Percentiles rank a stretch among this genome's conserved stretches.
Evolutionary conservation across 768 basidiomycete genomes (phyloP).

Genomic region (Termitomyces titanicus): DNA sequence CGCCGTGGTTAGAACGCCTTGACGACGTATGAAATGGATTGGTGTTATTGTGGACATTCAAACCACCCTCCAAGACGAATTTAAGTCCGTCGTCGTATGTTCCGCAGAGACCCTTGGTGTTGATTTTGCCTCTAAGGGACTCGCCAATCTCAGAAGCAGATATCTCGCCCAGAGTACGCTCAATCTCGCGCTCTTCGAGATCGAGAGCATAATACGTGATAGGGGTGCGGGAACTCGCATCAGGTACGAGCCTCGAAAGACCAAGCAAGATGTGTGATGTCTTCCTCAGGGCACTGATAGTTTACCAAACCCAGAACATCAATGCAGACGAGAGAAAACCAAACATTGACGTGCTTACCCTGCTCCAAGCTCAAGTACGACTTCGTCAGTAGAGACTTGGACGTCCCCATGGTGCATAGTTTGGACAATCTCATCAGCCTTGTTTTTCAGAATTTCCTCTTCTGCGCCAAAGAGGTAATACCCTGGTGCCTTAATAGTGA

Average conservation of each 20-base stretch:
- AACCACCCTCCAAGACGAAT: constrained; percentile 66
- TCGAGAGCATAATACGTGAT: constrained; percentile 92
- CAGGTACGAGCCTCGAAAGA: constrained; percentile 52
- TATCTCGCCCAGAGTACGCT: constrained; percentile 73
- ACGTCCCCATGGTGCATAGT: constrained; percentile 55
- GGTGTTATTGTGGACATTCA: constrained; percentile 26
- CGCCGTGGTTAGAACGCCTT: constrained; percentile 16
- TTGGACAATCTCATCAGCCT: constrained; percentile 71
- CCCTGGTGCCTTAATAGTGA: constrained; percentile 72
- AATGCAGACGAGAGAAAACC: background rate
- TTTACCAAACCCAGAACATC: background rate
- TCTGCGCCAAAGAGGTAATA: constrained; percentile 93
- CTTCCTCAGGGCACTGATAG: constrained; percentile 74
- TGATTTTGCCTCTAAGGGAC: constrained; percentile 65
- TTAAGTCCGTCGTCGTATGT: constrained; percentile 89
- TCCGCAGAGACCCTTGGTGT: constrained; percentile 82
- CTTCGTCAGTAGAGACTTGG: constrained; percentile 38
- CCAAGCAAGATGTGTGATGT: constrained; percentile 80
- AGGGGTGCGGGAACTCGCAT: constrained; percentile 34
- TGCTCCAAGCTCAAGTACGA: constrained; percentile 89
- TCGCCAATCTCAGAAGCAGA: constrained; percentile 57
- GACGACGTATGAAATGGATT: constrained; percentile 5
- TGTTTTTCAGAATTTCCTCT: constrained; percentile 73
- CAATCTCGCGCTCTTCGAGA: constrained; percentile 82
- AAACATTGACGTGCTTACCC: constrained; percentile 54